Evolutionary conservation across 164 flowering plant species (phyloP), one percentile per base, ranked within the genome.

Genomic region (Annona squamosa): DNA sequence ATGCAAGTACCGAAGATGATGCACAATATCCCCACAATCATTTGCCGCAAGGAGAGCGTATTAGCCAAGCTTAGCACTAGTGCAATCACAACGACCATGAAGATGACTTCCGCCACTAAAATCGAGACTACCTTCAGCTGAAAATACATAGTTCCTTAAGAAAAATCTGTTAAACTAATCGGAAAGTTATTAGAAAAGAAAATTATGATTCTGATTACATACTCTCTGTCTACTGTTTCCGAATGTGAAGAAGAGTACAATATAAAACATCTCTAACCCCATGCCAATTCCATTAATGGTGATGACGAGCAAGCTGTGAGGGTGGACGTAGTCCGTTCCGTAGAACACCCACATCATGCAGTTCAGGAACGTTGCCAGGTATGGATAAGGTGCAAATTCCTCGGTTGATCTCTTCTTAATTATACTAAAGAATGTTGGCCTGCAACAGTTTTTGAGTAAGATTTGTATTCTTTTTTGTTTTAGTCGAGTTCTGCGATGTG

Each of bases 21-120:
- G 52, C 88, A 86, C 19, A 90, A 42, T 16, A 80, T 46, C 0
- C 98, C 97, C 3, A 88, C 87, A 18, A 87, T 7, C 56, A 73
- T n/a, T 2, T 85, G 73, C 63, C 97, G 84, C 4, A 5, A 19
- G 0, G 26, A 7, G 12, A 65, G 26, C 59, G 78, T 77, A 61
- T 89, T 86, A 4, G 80, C 16, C 0, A 44, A 16, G 5, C 67
- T 3, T 43, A 90, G 44, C 0, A 86, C 80, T 2, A 79, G 10
- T 18, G 42, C 42, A 46, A 78, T 81, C 0, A 86, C 67, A 16
- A 59, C 57, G 0, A 73, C 84, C 12, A 81, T 5, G 80, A 86
- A 77, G 2, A 73, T 46, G 0, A 73, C 0, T 72, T 85, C 91
- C 12, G 4, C 64, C 0, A 65, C 3, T 1, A 87, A 72, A 1